Base-by-base conservation (phyloP, 176 grass and related monocot genomes). In the Triticum dicoccoides region DNA sequence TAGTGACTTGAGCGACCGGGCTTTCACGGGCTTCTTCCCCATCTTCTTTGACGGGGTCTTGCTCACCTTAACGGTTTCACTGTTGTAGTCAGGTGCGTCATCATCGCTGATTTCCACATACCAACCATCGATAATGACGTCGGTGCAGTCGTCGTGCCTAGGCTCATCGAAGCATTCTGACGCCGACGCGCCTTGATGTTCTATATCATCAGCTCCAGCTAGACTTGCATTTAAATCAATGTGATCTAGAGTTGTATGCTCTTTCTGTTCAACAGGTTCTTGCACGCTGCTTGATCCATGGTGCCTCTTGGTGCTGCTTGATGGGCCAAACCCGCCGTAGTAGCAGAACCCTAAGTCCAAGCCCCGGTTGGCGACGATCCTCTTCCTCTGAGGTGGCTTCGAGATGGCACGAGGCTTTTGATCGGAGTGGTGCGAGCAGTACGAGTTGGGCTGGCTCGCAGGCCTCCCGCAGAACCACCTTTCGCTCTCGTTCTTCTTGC, bases 401-500 rank as follows among this genome's bases (percentile, higher is more conserved):
- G 44, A 56, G 64, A 32, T 65, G 8, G n/a, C 7, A 8, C 70
- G 9, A 10, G 33, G 49, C 37, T 85, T 83, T 20, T 2, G 37
- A 9, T 23, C 4, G 0, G 18, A 69, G 65, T 94, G 88, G 86
- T 91, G 84, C 10, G 73, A 34, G 38, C 86, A 94, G 41, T 84
- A 84, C 2, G 69, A 52, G 80, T 89, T 75, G 17, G 84, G 76
- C 9, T 9, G 42, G 56, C 67, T 88, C 64, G 62, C 84, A 11
- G 35, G 65, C 33, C 84, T 69, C 27, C 45, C 11, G 70, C 86
- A 91, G 24, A 81, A 37, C 83, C 70, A 89, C 6, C 80, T 30
- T 71, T 41, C 87, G 3, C 86, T 84, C 20, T 88, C 76, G 8
- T 74, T 93, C 83, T 86, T 93, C 83, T 91, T 88, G 79, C 89